A percentile compares a stretch with the other conserved stretches of the same genome.
Evolutionary conservation across 83 land plant species (phyloP).

Genomic region (Isoetes engelmannii): DNA sequence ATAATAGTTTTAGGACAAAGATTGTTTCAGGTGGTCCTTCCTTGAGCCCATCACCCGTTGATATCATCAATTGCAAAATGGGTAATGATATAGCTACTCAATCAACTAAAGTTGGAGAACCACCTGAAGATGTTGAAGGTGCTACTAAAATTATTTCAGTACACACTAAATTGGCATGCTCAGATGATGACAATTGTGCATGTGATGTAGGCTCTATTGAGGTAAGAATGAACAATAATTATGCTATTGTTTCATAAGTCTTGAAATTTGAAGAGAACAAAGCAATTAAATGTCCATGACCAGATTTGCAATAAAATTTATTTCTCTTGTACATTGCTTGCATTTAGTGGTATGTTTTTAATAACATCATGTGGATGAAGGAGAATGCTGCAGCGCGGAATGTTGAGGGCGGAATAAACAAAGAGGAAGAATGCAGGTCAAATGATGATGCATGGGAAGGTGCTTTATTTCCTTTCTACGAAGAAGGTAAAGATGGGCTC

Average conservation of each 20-base stretch:
- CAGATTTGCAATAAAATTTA: constrained; percentile 2
- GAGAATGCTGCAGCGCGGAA: constrained; percentile 16
- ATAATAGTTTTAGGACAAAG: no score
- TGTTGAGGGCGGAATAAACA: constrained; percentile 21
- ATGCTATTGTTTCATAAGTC: background rate
- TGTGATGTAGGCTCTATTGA: constrained; percentile 2
- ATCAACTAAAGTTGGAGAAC: no score
- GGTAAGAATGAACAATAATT: constrained; percentile 2
- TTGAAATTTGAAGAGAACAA: constrained; percentile 4
- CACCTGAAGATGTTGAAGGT: no score
- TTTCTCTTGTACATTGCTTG: background rate
- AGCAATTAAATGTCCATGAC: background rate
- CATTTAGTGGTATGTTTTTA: background rate
- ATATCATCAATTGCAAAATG: no score
- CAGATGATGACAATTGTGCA: background rate
- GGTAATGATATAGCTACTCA: no score
- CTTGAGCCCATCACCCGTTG: no score
- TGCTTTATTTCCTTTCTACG: constrained; percentile 35
- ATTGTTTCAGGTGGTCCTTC: no score
- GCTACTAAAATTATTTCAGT: no score
- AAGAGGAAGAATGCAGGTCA: constrained; percentile 31
- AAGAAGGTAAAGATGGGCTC: constrained; percentile 7
- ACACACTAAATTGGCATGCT: no score
- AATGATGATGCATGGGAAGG: constrained; percentile 35
- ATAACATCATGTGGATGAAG: background rate